Base-by-base conservation (phyloP, 208 protist genomes). In the Endotrypanum monterogeii region DNA sequence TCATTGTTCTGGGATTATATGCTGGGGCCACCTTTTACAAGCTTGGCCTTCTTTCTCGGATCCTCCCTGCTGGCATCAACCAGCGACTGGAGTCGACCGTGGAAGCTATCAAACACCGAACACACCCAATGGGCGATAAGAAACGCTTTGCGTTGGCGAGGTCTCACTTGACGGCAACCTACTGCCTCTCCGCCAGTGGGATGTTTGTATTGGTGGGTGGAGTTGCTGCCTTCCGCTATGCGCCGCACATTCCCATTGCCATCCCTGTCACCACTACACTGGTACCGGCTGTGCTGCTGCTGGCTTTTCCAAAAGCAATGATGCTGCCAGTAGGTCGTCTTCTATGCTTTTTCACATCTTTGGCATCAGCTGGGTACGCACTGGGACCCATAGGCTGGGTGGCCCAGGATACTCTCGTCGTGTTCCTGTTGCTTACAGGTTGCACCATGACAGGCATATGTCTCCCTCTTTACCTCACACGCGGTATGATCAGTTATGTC, bases 401-500 rank as follows among this genome's bases (percentile, higher is more conserved):
- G 0, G 87, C 87, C 44, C 89, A 91, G 69, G 89, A 94, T 73
- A 89, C 83, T 0, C 71, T 96, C 4, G 55, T 82, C 1, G 78
- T 90, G 39, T 87, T 89, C 41, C 57, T 87, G 20, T 54, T 89
- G 55, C 65, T 91, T 12, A 69, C 82, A 12, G 85, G 69, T 23
- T 91, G 92, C 76, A 94, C 89, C 32, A 87, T 96, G 81, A 77
- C 83, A 0, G 92, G 92, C 18, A 66, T 96, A 6, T 87, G 78
- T 63, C 32, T 94, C 1, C 89, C 92, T 8, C 83, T 96, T 1
- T 93, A 91, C 76, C 54, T 96, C 16, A 96, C 92, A 20, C 89
- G 92, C 18, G 92, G 92, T 30, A 88, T 96, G 85, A 71, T 92
- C n/a, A 94, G 86, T 74, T 96, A 94, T 72, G 79, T 93, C 23